Evolutionary conservation across 352 stramenopile genomes (phyloP), one percentile per base, ranked within the genome.

Genomic region (Phytopythium litorale): DNA sequence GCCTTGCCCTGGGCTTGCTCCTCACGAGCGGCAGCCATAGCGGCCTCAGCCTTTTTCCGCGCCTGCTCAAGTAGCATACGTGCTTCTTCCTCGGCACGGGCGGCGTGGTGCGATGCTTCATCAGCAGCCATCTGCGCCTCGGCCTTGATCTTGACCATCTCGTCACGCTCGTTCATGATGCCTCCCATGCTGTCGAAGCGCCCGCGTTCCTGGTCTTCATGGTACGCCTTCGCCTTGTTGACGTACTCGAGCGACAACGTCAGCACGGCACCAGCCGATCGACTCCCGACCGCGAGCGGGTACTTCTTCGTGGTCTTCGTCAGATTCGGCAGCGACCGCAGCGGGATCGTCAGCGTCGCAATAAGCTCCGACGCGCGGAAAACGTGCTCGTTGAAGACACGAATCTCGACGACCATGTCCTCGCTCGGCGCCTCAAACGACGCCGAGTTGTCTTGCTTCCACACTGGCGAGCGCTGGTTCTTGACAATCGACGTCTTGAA

Each of bases 401-500:
- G 86, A 42, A 94, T 81, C 63, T 94, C 86, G 40, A 94, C 74
- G 30, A 90, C 86, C 76, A 87, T 92, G 32, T 93, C 84, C 58
- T 94, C 80, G 46, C 64, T 86, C 3, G 75, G 81, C 0, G 73
- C 86, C 65, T 92, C 86, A 45, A 94, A 94, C 8, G 86, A 91
- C 38, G 84, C 86, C 3, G 79, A 88, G 63, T 94, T 94, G 56
- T 93, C 86, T 54, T 92, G 84, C 32, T 88, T 87, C 86, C 84
- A 94, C n/a, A 93, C 86, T 16, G 86, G 86, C 15, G 86, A 94
- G 16, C 84, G 81, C 56, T 93, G 83, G 54, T 77, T 78, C 59
- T 92, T 92, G 25, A 94, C 81, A 13, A 91, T 79, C 28, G 79
- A 88, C 46, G 86, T 94, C 64, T 89, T 91, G 55, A 94, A 94